Base-by-base conservation (phyloP, 345 rosid species). In the Linum tenue region DNA sequence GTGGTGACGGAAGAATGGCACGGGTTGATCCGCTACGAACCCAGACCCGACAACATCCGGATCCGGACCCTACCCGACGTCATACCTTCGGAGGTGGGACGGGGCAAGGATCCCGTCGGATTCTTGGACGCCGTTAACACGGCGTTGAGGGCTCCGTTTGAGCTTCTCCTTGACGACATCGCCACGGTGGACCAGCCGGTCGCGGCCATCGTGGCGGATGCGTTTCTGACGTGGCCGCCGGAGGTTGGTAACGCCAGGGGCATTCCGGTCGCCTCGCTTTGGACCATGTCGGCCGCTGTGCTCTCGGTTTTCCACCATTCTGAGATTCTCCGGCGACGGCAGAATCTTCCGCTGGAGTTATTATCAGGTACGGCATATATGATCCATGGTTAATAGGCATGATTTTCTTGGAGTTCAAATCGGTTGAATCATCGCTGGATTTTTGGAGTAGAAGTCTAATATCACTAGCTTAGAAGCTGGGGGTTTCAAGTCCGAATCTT, bases 1-100 rank as follows among this genome's bases (percentile, higher is more conserved):
- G 88, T 84, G 39, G 64, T 87, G 69, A 90, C 88, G 0, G 84
- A 87, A 68, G 95, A 90, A 76, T 90, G 95, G 88, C 72, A 77
- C 44, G 79, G 37, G 63, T 12, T 5, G 53, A 71, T 63, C 68
- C 17, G 59, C 0, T 14, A 39, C 35, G 42, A 9, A 37, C 31
- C 36, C 22, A 42, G 31, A 17, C 66, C 63, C 3, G 9, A 39
- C 37, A 73, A 56, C 40, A 16, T 73, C 63, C 62, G 43, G 1
- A 64, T 69, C 5, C 22, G 22, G n/a, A 69, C 77, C 0, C 60
- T 73, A 36, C 77, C 73, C 8, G 65, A 73, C 40, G 65, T 65
- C n/a, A 60, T 73, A 16, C 77, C 77, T 0, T 73, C 77, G 4
- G 77, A 73, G 41, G 41, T 60, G 2, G 77, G 22, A 11, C 77